These are phyloP conservation scores for Botrytis fabae DNA, from an alignment of 2,329 filamentous ascomycete species.

Conservation along the genomic window DNA sequence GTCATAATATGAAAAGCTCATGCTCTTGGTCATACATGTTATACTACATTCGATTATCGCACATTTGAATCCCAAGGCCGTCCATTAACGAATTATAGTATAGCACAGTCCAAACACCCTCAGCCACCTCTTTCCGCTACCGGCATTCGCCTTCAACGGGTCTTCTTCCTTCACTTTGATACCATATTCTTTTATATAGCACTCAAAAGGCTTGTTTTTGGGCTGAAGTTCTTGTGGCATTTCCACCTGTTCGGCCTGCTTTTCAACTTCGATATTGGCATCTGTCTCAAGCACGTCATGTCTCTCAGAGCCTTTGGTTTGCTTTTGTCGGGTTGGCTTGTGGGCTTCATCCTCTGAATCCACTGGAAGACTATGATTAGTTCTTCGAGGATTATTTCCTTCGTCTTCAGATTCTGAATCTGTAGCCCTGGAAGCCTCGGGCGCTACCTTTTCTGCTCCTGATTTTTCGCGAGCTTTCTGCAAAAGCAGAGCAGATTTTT, in stretches of 20 bases:
- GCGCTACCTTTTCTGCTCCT: constrained; percentile 29
- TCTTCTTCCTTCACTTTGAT: constrained; percentile 48
- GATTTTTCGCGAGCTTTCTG: constrained; percentile 2
- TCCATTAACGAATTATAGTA: constrained; percentile 53
- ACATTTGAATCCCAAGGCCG: background rate
- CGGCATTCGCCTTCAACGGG: constrained; percentile 48
- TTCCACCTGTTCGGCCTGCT: constrained; percentile 1
- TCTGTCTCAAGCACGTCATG: background rate
- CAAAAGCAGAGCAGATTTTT: constrained; percentile 48
- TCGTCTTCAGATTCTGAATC: constrained; percentile 16
- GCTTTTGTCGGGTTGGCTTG: background rate
- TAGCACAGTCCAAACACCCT: constrained; percentile 65
- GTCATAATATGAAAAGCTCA: background rate
- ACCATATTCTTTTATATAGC: constrained; percentile 72
- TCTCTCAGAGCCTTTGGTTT: background rate
- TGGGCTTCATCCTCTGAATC: constrained; percentile 2
- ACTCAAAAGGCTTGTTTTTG: constrained; percentile 62
- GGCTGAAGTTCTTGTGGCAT: constrained; percentile 25
- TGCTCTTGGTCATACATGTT: background rate
- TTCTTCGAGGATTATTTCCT: background rate
- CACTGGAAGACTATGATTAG: background rate
- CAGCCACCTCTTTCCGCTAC: constrained; percentile 55
- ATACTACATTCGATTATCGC: background rate
- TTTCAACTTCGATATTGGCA: background rate
- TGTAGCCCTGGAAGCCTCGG: background rate